These are phyloP conservation scores for Flaveria trinervia DNA, from an alignment of 129 eudicot species.

Conservation along the genomic window DNA sequence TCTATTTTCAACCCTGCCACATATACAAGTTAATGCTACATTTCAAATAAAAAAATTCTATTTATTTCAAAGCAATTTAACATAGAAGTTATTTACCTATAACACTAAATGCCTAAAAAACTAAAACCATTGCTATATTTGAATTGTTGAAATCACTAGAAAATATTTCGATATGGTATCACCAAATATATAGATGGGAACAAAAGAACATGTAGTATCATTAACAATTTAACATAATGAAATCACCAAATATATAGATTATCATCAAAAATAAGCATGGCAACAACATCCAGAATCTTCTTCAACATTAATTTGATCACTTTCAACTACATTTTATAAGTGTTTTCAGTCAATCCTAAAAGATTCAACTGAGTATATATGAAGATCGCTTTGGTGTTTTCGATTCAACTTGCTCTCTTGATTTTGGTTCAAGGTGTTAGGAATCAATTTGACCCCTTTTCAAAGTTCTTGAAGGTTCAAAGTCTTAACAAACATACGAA, in stretches of 20 bases:
- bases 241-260: constrained; percentile 14
- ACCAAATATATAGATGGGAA: constrained; percentile 7
- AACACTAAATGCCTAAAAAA: too few species aligned
- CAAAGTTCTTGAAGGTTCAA: constrained; percentile 21
- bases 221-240: not conserved
- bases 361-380: constrained; percentile 7
- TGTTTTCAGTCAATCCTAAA: not conserved
- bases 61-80: not conserved
- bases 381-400: constrained; percentile 27
- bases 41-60: not conserved
- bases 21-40: not conserved
- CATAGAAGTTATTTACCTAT: not conserved
- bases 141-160: not conserved
- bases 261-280: not conserved
- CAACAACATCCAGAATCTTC: not conserved
- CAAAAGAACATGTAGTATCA: constrained; percentile 6
- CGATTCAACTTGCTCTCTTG: constrained; percentile 28
- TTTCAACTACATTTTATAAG: not conserved
- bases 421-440: constrained; percentile 38
- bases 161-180: constrained; percentile 20
- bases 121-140: not conserved
- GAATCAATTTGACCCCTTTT: constrained; percentile 30
- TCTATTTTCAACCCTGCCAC: not conserved
- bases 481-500: constrained; percentile 6
- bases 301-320: not conserved